phyloP scores from a whole-genome alignment of 345 rosid species.

The Stellera chamaejasme region DNA sequence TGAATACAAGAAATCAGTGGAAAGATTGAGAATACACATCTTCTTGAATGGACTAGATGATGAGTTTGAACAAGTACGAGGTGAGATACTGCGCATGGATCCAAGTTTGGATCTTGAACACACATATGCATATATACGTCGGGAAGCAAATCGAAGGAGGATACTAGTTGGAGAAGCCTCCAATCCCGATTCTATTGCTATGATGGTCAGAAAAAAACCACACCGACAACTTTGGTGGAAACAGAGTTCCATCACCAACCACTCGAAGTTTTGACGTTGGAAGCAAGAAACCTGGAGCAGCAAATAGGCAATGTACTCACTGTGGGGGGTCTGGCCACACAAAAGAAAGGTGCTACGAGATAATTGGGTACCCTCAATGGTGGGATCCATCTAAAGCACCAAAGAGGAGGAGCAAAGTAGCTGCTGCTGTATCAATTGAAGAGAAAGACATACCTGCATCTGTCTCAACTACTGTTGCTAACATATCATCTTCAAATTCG shows the following conservation, averaged over 20 bases:
- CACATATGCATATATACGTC: neutral
- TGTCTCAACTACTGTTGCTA: neutral
- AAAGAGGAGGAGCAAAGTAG: neutral
- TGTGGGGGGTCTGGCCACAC: neutral
- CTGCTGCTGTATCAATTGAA: too few relatives aligned
- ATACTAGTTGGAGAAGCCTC: neutral
- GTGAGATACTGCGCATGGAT: neutral
- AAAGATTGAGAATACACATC: slow-evolving; percentile 7
- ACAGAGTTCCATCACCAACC: too few relatives aligned
- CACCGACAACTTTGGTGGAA: neutral
- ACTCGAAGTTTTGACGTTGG: too few relatives aligned
- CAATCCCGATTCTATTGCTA: neutral
- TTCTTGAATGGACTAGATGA: slow-evolving; percentile 1
- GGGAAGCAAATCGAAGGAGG: neutral
- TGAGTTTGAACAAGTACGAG: neutral
- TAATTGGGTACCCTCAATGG: slow-evolving; percentile 1
- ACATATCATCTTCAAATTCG: neutral
- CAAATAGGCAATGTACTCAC: neutral
- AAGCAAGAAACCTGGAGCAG: neutral
- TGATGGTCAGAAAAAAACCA: neutral
- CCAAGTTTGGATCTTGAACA: neutral
- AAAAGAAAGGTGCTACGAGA: neutral
- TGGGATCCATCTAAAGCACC: neutral
- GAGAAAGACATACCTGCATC: neutral
- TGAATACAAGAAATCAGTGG: neutral